These are phyloP conservation scores for Aureobasidium pullulans DNA, from an alignment of 2,329 filamentous ascomycete genomes.

Conservation along the genomic window DNA sequence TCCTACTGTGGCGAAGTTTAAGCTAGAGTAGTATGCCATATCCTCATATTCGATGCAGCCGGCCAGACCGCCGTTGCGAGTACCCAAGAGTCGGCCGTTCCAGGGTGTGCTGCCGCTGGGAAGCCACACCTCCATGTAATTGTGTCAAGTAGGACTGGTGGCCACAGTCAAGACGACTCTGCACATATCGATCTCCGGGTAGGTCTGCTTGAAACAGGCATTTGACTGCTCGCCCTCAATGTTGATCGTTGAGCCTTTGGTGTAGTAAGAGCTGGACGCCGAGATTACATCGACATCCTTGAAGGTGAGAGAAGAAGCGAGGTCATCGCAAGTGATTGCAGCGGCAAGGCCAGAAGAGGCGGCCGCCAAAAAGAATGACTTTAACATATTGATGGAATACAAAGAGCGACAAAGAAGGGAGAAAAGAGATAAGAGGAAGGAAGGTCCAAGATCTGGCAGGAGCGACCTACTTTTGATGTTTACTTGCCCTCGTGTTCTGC, in stretches of 20 bases:
- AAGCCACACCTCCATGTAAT: slow-evolving; percentile 36
- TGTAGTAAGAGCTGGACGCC: neutral
- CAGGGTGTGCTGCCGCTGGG: slow-evolving; percentile 22
- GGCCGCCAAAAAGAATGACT: slow-evolving; percentile 6
- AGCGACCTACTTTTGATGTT: neutral
- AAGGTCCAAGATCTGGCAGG: neutral
- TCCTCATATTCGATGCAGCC: slow-evolving; percentile 28
- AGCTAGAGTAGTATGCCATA: slow-evolving; percentile 23
- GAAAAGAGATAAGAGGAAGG: neutral
- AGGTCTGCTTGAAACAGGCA: slow-evolving; percentile 15
- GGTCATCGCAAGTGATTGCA: neutral
- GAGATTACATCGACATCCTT: slow-evolving; percentile 1
- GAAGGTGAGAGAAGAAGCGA: slow-evolving; percentile 1
- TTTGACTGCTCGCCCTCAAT: slow-evolving; percentile 5
- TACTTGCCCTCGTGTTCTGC: neutral
- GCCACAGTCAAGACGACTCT: slow-evolving; percentile 4
- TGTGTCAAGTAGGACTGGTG: neutral
- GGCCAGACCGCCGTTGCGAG: slow-evolving; percentile 29
- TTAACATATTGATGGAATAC: neutral
- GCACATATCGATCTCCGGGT: slow-evolving; percentile 10
- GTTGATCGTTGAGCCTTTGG: slow-evolving; percentile 1
- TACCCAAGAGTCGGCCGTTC: slow-evolving; percentile 23
- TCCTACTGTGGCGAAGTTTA: slow-evolving; percentile 26
- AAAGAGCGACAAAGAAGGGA: neutral
- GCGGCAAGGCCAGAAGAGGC: neutral